Conservation (phyloP, 495 filamentous ascomycete species). For the Neurospora discreta region DNA sequence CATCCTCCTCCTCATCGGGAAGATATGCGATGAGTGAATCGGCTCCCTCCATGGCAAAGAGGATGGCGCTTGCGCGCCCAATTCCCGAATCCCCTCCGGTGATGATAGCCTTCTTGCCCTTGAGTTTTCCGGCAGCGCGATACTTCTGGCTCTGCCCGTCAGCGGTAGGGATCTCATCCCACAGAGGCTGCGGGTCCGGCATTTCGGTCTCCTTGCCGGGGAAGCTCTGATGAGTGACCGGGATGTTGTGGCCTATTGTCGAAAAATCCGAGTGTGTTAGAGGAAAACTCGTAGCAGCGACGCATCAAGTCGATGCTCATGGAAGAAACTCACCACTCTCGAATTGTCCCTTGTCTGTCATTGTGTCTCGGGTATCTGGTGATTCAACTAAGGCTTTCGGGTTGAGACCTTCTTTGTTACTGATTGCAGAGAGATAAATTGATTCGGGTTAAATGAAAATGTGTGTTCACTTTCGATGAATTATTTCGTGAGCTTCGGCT, state of each 20-base stretch:
- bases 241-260: conserved; percentile 51
- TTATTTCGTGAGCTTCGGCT: background rate
- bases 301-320: background rate
- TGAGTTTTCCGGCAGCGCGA: conserved; percentile 67
- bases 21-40: conserved; percentile 64
- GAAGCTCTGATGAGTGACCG: conserved; percentile 53
- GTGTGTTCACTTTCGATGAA: background rate
- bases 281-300: background rate
- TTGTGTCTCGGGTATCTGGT: conserved; percentile 1
- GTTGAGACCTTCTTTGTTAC: background rate
- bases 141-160: conserved; percentile 64
- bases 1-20: conserved; percentile 67
- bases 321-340: conserved; percentile 31
- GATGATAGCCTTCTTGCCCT: conserved; percentile 65
- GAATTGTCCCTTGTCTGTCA: conserved; percentile 38
- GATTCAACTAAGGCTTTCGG: background rate
- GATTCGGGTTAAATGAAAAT: background rate
- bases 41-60: conserved; percentile 79
- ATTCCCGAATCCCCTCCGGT: conserved; percentile 80
- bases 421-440: background rate
- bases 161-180: conserved; percentile 57
- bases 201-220: conserved; percentile 61
- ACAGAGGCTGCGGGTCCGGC: conserved; percentile 48
- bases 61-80: conserved; percentile 63
- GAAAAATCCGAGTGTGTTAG: background rate